A percentile compares a stretch with the other conserved stretches of the same genome.
Evolutionary conservation across 2,329 filamentous ascomycete species (phyloP).

Genomic region (Botrytis sinoallii): DNA sequence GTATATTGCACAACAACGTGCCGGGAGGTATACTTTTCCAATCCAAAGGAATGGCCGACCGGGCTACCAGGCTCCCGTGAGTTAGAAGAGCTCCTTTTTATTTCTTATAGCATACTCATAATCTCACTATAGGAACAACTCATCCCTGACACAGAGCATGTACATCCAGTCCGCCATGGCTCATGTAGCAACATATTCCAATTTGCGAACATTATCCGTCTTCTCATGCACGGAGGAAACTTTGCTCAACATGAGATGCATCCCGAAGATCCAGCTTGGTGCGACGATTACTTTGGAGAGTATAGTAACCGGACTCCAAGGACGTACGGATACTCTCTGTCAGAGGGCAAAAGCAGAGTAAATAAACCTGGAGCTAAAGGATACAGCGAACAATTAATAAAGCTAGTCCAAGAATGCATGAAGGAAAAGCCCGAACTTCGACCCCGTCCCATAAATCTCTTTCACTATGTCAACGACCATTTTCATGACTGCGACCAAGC

Average conservation of each 20-base stretch:
- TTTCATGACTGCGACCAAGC: neutral
- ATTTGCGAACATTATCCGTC: neutral
- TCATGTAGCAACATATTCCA: conserved; percentile 13
- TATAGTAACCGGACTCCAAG: rapidly evolving
- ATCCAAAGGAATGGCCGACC: neutral
- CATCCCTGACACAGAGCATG: neutral
- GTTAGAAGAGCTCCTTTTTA: neutral
- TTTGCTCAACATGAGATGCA: neutral
- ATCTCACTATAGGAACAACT: neutral
- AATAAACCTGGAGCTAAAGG: rapidly evolving
- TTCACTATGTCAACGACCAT: neutral
- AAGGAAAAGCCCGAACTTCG: neutral
- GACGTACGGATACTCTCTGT: neutral
- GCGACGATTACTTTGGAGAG: neutral
- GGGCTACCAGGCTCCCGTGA: conserved; percentile 3
- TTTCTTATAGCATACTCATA: neutral
- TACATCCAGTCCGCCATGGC: neutral
- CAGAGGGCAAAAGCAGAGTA: neutral
- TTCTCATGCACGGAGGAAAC: neutral
- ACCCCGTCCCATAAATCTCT: neutral
- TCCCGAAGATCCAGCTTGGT: neutral
- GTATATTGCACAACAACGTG: neutral
- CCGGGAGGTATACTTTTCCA: neutral
- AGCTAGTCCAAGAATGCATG: neutral
- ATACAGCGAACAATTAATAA: neutral